A percentile compares a stretch with the other conserved stretches of the same genome.
Conservation (phyloP, 1,284 basidiomycete genomes). For the Irpex sp. region DNA sequence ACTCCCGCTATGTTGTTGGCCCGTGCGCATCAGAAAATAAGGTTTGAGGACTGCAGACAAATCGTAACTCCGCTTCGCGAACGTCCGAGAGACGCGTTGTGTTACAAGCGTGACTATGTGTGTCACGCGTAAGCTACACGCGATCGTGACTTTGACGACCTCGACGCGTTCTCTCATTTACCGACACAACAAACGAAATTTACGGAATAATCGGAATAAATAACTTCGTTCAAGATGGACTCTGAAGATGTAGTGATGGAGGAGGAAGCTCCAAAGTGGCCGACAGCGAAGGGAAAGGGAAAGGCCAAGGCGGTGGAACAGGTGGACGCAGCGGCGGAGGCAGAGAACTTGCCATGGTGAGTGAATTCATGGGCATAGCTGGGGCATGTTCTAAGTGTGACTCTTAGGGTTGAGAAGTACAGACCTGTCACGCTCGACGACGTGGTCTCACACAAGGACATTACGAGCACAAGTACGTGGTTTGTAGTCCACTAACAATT, state of each 20-base stretch:
- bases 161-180: constrained; percentile 5
- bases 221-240: constrained; percentile 37
- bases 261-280: constrained; percentile 33
- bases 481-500: not conserved
- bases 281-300: constrained; percentile 42
- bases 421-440: constrained; percentile 85
- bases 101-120: constrained; percentile 4
- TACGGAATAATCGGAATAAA: not conserved
- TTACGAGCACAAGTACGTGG: constrained; percentile 82
- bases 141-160: constrained; percentile 6
- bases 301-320: constrained; percentile 61
- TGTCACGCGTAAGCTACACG: constrained; percentile 10
- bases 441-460: constrained; percentile 93
- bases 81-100: constrained; percentile 21
- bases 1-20: constrained; percentile 30
- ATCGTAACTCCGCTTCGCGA: constrained; percentile 13
- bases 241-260: constrained; percentile 55
- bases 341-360: constrained; percentile 74
- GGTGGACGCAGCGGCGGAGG: constrained; percentile 35
- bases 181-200: not conserved
- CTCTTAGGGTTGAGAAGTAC: constrained; percentile 91
- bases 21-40: constrained; percentile 36
- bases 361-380: constrained; percentile 15
- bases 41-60: constrained; percentile 17
- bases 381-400: not conserved